Evolutionary conservation across 176 grass and related monocot species (phyloP), one percentile per base, ranked within the genome.

Genomic region (Rhynchospora pubera): DNA sequence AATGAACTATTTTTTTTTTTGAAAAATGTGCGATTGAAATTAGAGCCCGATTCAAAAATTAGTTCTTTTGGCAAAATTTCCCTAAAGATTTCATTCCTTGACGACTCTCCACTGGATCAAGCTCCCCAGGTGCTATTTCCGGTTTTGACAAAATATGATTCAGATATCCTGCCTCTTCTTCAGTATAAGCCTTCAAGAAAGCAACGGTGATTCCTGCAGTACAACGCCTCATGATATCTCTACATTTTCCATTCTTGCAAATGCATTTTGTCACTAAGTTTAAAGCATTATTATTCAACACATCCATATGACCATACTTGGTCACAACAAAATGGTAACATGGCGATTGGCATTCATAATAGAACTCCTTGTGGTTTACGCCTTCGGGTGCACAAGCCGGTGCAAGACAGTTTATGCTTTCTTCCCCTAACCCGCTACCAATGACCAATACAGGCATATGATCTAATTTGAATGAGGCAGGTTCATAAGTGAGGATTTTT

Each of bases 351-450:
- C 88, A 91, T 76, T 93, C 86, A 18, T 9, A 0, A 73, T 90
- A 93, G 77, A 91, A 93, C 26, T 93, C 88, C 4, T 3, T 46
- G 63, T 93, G 91, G 81, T 80, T 91, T 7, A 93, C 89, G 23
- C 57, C 86, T 8, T 28, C 65, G 1, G 91, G 91, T 18, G 89
- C 86, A 48, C 91, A 89, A 0, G 91, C 32, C 5, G 91, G 91
- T 47, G 62, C 79, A 44, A 93, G 3, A 18, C 62, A 57, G 39
- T 50, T 86, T 52, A 39, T 39, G 34, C 81, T 73, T 60, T 91
- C 88, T 1, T 88, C 83, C 5, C 91, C 86, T 12, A 89, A 73
- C 56, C 86, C 88, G 0, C 86, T 91, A 45, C 91, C 89, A 22
- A 93, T 24, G 16, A 93, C 89, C 78, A 91, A 13, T 30, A 84